A percentile compares a stretch with the other conserved stretches of the same genome.
These are phyloP conservation scores for Borovskyia barvae DNA, from an alignment of 208 protist species.

Conservation along the genomic window DNA sequence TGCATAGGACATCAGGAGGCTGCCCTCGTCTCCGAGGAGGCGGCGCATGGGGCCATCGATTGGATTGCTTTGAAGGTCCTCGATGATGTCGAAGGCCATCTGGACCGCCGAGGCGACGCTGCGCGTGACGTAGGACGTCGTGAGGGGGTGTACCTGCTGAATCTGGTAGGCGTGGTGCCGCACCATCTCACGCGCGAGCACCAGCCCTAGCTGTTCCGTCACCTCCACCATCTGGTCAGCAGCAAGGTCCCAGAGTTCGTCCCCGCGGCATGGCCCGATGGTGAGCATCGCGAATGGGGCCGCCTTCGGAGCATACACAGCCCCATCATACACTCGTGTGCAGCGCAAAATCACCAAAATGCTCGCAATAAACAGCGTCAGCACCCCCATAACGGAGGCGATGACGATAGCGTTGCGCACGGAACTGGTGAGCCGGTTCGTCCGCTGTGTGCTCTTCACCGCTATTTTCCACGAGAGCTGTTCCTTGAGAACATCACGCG, in stretches of 20 bases:
- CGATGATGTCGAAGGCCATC: constrained; percentile 55
- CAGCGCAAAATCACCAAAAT: constrained; percentile 21
- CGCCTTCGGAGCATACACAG: constrained; percentile 53
- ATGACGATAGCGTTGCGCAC: constrained; percentile 4
- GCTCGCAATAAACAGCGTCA: neutral
- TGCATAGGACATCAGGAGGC: constrained; percentile 54
- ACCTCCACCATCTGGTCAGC: constrained; percentile 57
- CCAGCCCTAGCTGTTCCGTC: constrained; percentile 35
- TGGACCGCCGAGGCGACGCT: constrained; percentile 42
- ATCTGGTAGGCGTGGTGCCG: constrained; percentile 53
- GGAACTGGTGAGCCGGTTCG: constrained; percentile 1
- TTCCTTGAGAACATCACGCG: constrained; percentile 22
- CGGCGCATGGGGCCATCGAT: constrained; percentile 58
- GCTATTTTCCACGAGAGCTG: constrained; percentile 27
- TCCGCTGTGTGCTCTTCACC: constrained; percentile 19
- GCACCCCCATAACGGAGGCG: neutral
- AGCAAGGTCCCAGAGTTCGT: constrained; percentile 67
- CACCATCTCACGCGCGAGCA: constrained; percentile 44
- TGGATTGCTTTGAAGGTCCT: constrained; percentile 40
- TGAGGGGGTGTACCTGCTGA: constrained; percentile 74
- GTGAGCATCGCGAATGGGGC: constrained; percentile 72
- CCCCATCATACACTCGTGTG: constrained; percentile 58
- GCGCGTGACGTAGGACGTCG: constrained; percentile 42
- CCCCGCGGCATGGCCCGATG: constrained; percentile 58
- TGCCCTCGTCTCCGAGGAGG: constrained; percentile 58